A percentile compares a stretch with the other conserved stretches of the same genome.
Conservation (phyloP, 352 stramenopile species). For the Pythium scleroteichum region DNA sequence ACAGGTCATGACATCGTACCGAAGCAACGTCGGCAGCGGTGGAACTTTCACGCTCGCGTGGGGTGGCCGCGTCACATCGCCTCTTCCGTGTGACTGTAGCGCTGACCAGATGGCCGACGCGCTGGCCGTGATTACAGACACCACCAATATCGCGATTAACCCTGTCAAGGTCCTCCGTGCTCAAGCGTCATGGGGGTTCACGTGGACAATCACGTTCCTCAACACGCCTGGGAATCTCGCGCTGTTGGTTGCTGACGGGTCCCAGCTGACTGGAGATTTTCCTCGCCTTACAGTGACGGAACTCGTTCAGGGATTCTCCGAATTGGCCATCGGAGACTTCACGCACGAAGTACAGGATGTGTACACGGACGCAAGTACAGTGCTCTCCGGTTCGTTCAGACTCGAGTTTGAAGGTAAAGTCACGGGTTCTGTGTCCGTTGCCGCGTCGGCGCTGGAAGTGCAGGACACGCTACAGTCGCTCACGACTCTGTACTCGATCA, state of each 20-base stretch:
- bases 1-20: constrained; percentile 70
- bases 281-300: constrained; percentile 83
- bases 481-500: constrained; percentile 85
- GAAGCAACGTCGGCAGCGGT: constrained; percentile 57
- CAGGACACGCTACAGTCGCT: constrained; percentile 76
- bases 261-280: constrained; percentile 87
- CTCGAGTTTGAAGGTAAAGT: constrained; percentile 90
- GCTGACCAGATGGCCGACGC: constrained; percentile 69
- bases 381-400: constrained; percentile 80
- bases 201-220: constrained; percentile 92
- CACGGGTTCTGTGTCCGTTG: constrained; percentile 68
- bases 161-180: constrained; percentile 74
- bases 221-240: constrained; percentile 89
- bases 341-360: constrained; percentile 95
- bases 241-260: constrained; percentile 77
- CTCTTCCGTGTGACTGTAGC: constrained; percentile 73
- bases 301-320: constrained; percentile 67
- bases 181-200: constrained; percentile 80
- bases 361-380: constrained; percentile 53
- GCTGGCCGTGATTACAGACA: constrained; percentile 79
- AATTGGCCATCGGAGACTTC: constrained; percentile 92
- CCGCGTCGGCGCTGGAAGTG: constrained; percentile 83
- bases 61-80: constrained; percentile 74
- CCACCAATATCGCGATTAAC: constrained; percentile 64
- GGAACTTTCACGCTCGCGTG: constrained; percentile 93